Percentiles rank a stretch among this genome's conserved stretches.
Conservation (phyloP, 179 eudicot genomes). For the Spergularia azorica region DNA sequence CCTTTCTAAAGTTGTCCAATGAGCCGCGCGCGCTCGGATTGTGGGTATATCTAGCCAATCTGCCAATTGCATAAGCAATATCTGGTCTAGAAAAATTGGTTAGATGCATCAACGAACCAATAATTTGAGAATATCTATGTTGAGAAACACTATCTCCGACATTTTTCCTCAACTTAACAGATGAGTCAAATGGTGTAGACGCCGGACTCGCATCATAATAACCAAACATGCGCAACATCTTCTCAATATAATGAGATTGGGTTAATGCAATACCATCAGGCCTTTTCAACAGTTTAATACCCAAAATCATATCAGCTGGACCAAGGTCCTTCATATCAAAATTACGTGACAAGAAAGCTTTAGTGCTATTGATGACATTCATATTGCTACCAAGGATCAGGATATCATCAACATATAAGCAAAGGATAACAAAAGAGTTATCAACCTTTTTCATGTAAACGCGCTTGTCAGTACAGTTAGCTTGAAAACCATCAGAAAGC, state of each 20-base stretch:
- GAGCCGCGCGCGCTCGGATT: not conserved
- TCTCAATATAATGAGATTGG: not conserved
- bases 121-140: not conserved
- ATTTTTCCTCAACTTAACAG: slow-evolving; percentile 4
- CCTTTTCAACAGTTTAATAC: not conserved
- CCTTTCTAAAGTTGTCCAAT: slow-evolving; percentile 1
- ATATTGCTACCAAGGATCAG: too few species aligned
- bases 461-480: too few species aligned
- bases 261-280: not conserved
- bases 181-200: not conserved
- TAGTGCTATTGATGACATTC: too few species aligned
- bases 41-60: too few species aligned
- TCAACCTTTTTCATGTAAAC: too few species aligned
- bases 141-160: not conserved
- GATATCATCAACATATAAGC: too few species aligned
- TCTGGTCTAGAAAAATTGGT: not conserved
- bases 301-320: not conserved
- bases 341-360: not conserved
- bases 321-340: not conserved
- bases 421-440: too few species aligned
- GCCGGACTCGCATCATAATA: not conserved
- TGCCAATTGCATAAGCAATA: too few species aligned
- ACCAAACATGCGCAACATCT: not conserved
- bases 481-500: too few species aligned
- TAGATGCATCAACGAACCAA: not conserved